Evolutionary conservation across 2,329 filamentous ascomycete species (phyloP), one percentile per base, ranked within the genome.

Genomic region (Colletotrichum musae): DNA sequence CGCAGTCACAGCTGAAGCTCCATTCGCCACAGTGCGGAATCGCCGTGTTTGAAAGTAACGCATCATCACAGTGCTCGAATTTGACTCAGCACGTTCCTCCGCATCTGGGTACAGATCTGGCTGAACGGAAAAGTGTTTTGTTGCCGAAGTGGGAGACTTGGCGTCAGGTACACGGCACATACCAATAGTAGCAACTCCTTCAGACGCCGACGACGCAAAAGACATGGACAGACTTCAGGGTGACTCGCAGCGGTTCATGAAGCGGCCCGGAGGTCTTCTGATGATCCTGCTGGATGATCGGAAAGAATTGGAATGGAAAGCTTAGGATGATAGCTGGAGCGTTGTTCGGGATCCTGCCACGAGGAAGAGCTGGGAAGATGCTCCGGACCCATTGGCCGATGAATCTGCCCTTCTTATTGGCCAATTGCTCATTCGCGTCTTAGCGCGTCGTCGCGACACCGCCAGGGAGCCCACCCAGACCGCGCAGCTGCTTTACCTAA

Each of bases 401-500:
- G 32, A 10, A 10, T 32, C 24, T 4, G 13, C 36, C 47, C 21
- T 53, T 54, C 47, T 63, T 7, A 70, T 70, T 70, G 68, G 68
- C 13, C 68, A 70, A 70, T 70, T 36, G 58, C 26, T 50, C 63
- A 12, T n/a, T 45, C 58, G 32, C 58, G 58, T 64, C 64, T 24
- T 16, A 5, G 28, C 68, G 64, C 64, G 68, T 64, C 64, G 47
- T 26, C 45, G 67, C 64, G 67, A 67, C 67, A 68, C 67, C 67
- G 67, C 61, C 48, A 24, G 45, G 48, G 58, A 56, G 59, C 57
- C 58, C 56, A 60, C 62, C 18, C 7, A 26, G n/a, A n/a, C 13
- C 21, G 39, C 39, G 15, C 36, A 57, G 24, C 59, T 59, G 24
- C 59, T 64, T 45, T 64, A 62, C 45, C 58, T 16, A 52, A 64